Evolutionary conservation across 345 rosid species (phyloP).

Genomic region (Salix caprea): DNA sequence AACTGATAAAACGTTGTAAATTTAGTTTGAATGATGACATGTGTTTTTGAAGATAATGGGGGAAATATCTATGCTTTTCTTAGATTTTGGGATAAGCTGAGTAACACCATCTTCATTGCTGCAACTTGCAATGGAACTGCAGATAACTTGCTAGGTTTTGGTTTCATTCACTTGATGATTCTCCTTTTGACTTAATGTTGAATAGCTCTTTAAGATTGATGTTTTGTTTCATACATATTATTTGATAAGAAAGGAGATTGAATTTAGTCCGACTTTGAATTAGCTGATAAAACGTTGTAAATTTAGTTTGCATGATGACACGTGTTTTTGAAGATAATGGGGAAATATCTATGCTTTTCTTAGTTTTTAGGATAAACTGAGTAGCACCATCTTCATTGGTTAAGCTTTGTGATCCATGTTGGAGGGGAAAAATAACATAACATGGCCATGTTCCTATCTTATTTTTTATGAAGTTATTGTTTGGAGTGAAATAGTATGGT

Average conservation of each 20-base stretch:
- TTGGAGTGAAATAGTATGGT: neutral
- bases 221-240: slow-evolving; percentile 8
- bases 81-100: neutral
- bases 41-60: no score
- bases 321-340: neutral
- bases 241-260: neutral
- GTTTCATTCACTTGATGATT: slow-evolving; percentile 9
- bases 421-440: neutral
- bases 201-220: slow-evolving; percentile 7
- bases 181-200: neutral
- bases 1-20: neutral
- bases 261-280: neutral
- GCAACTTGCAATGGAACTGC: slow-evolving; percentile 52
- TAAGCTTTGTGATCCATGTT: neutral
- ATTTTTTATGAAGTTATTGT: neutral
- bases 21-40: no score
- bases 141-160: slow-evolving; percentile 54
- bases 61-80: neutral
- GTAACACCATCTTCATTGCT: slow-evolving; percentile 17
- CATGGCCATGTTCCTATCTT: neutral
- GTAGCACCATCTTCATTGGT: neutral
- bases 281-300: neutral
- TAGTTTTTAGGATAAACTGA: neutral
- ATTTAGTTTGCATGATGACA: neutral
- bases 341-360: neutral